Evolutionary conservation across 2,329 filamentous ascomycete species (phyloP).

Genomic region (Hirsutella thompsonii): DNA sequence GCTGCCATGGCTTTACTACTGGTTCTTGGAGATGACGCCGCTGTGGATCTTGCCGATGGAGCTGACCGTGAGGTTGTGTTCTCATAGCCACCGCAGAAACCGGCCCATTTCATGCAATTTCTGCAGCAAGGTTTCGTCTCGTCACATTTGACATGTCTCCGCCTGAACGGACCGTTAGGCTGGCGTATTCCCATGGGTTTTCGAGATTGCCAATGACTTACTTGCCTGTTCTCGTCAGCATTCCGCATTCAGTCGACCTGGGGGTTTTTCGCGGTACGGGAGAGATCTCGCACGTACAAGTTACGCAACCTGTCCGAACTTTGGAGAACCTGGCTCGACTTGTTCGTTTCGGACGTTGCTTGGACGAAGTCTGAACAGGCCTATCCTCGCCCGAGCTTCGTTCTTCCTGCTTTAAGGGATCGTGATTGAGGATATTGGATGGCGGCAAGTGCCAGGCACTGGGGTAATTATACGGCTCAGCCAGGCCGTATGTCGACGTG

Average conservation of each 20-base stretch:
- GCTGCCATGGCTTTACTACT: background rate
- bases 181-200: too few relatives aligned
- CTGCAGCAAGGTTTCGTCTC: constrained; percentile 20
- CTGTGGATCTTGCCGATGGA: background rate
- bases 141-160: constrained; percentile 22
- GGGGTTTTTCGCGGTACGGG: too few relatives aligned
- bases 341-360: constrained; percentile 5
- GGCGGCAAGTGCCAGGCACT: too few relatives aligned
- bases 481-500: too few relatives aligned
- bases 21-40: background rate
- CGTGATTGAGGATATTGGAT: too few relatives aligned
- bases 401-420: background rate
- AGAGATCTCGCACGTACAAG: constrained; percentile 14
- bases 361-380: constrained; percentile 1
- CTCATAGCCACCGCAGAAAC: constrained; percentile 20
- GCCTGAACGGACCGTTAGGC: constrained; percentile 9
- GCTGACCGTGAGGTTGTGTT: background rate
- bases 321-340: constrained; percentile 17
- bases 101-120: constrained; percentile 22
- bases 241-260: background rate
- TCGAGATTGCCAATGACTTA: constrained; percentile 1
- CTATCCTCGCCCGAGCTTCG: background rate
- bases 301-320: constrained; percentile 17
- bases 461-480: too few relatives aligned
- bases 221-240: background rate